Conservation (phyloP, 768 basidiomycete species). For the Multifurca ochricompacta region DNA sequence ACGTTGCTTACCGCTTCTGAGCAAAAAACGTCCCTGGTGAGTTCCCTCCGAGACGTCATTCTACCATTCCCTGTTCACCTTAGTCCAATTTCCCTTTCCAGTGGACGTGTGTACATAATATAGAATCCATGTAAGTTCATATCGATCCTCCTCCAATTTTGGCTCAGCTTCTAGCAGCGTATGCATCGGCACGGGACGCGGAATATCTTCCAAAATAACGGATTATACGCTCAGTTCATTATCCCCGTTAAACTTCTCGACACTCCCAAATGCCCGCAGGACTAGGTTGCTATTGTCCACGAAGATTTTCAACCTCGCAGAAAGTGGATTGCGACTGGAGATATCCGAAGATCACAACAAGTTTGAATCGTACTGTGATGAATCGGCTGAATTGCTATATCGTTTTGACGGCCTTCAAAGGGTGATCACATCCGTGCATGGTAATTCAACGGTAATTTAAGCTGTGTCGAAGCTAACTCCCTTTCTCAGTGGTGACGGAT, state of each 20-base stretch:
- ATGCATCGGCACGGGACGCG: conserved; percentile 20
- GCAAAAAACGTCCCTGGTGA: conserved; percentile 3
- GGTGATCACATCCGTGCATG: conserved; percentile 14
- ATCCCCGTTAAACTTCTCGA: conserved; percentile 9
- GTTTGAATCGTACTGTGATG: conserved; percentile 14
- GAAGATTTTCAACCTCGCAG: conserved; percentile 16
- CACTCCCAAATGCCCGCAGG: conserved; percentile 10
- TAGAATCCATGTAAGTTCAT: conserved; percentile 17
- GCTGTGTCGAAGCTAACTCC: conserved; percentile 19
- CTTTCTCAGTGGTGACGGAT: conserved; percentile 34
- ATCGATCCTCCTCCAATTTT: neutral
- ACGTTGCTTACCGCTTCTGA: neutral
- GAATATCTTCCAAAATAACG: conserved; percentile 7
- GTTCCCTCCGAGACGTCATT: neutral
- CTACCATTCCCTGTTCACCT: neutral
- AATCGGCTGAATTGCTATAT: conserved; percentile 13
- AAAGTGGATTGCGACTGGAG: conserved; percentile 11
- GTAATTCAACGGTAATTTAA: neutral
- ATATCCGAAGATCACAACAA: conserved; percentile 8
- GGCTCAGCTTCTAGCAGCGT: conserved; percentile 1
- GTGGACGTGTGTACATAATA: conserved; percentile 19
- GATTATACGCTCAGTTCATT: neutral
- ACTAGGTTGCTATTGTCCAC: conserved; percentile 13
- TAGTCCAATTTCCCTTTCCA: neutral
- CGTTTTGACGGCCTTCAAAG: conserved; percentile 18